Evolutionary conservation across 179 eudicot genomes (phyloP), one percentile per base, ranked within the genome.

Genomic region (Corrigiola litoralis): DNA sequence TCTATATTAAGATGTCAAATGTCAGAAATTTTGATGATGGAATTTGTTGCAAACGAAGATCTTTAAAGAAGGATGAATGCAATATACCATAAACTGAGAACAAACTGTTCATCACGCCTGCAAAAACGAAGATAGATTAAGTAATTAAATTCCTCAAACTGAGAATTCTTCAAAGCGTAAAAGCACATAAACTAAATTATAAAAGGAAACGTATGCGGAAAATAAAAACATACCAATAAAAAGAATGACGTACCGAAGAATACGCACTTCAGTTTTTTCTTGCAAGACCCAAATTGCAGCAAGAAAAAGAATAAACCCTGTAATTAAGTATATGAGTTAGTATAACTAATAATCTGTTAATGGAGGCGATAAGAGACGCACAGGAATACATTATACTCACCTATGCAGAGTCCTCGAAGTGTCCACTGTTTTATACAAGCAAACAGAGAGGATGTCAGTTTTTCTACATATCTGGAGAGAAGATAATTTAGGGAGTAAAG

Each of bases 91-190:
- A 90, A 20, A 90, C 87, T 46, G 97, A 90, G 73, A 90, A 90
- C 78, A 90, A 68, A 56, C 97, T 87, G 89, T 90, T 90, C 97
- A 90, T 90, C 36, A 88, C 95, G 68, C 97, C 97, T 87, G 96
- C 75, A 72, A 66, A 53, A 65, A 65, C 11, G 38, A 25, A 18
- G 28, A 33, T 21, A 10, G 25, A 14, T 49, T 29, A 44, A 32
- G 38, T 38, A 18, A 18, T 48, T 48, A 65, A 51, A 25, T 27
- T 34, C 34, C 17, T 7, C 1, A 17, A 9, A 11, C 4, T 32
- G 24, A 5, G 23, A 48, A 20, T 16, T 37, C n/a, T n/a, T n/a
- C n/a, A n/a, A n/a, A n/a, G 16, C 9, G 11, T 36, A 21, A 21
- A 11, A 69, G 42, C 21, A 33, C 12, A 12, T 21, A 20, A 8